Evolutionary conservation across 1,284 basidiomycete species (phyloP).

Genomic region (Cutaneotrichosporon cutaneum): DNA sequence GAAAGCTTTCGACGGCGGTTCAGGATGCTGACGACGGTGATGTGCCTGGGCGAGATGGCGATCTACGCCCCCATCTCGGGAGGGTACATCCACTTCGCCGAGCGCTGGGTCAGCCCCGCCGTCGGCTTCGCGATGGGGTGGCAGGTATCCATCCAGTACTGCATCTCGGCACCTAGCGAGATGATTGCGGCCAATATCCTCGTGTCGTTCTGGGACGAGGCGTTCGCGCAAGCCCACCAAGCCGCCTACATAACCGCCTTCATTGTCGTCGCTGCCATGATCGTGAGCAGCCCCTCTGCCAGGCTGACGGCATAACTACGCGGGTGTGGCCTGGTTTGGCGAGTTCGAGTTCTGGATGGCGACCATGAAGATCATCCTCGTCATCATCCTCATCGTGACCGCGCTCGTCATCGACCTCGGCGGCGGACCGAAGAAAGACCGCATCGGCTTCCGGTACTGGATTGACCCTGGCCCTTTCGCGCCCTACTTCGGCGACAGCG

Average conservation of each 20-base stretch:
- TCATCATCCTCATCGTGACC: conserved; percentile 58
- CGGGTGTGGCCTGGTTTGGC: conserved; percentile 67
- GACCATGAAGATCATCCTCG: conserved; percentile 57
- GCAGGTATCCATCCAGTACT: conserved; percentile 53
- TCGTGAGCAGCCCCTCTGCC: neutral
- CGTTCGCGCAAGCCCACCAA: neutral
- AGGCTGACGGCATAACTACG: conserved; percentile 59
- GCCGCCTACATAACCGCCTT: conserved; percentile 22
- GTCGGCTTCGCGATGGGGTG: conserved; percentile 17
- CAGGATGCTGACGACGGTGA: conserved; percentile 25
- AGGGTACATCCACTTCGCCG: conserved; percentile 44
- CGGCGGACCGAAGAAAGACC: conserved; percentile 41
- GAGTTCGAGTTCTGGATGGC: conserved; percentile 54
- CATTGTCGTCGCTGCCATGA: conserved; percentile 12
- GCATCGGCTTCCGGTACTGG: conserved; percentile 59
- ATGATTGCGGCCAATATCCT: conserved; percentile 72
- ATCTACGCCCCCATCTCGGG: conserved; percentile 42
- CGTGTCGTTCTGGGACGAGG: conserved; percentile 70
- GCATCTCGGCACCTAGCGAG: conserved; percentile 67
- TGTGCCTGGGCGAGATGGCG: conserved; percentile 50
- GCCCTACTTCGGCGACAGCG: conserved; percentile 8
- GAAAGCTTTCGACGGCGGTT: no score
- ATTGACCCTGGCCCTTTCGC: conserved; percentile 57
- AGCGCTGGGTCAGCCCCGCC: conserved; percentile 37
- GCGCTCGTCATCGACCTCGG: conserved; percentile 61